Evolutionary conservation across 2,329 filamentous ascomycete genomes (phyloP).

Genomic region (Hypoxylon sp.): DNA sequence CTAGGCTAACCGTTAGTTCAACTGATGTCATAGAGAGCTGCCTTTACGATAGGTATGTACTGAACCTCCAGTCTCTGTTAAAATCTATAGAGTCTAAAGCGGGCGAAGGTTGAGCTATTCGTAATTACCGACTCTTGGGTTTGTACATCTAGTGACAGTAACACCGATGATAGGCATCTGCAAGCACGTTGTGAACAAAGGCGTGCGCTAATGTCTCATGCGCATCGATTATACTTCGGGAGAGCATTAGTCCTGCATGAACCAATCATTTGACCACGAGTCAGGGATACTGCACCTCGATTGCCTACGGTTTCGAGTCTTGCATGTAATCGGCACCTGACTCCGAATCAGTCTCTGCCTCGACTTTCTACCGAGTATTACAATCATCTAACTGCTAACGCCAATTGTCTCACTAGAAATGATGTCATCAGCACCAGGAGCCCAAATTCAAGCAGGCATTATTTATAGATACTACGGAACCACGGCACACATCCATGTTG

Average conservation of each 20-base stretch:
- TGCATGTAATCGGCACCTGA: slow-evolving; percentile 30
- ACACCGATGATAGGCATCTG: slow-evolving; percentile 6
- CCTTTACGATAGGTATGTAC: background rate
- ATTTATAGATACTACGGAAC: background rate
- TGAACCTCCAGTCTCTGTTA: background rate
- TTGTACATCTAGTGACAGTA: background rate
- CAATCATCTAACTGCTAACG: slow-evolving; percentile 2
- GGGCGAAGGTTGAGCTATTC: background rate
- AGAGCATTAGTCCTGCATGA: slow-evolving; percentile 18
- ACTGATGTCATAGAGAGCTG: slow-evolving; percentile 21
- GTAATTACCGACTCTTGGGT: background rate
- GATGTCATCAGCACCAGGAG: slow-evolving; percentile 1
- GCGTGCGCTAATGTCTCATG: slow-evolving; percentile 21
- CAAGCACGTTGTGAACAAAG: slow-evolving; percentile 11
- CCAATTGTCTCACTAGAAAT: background rate
- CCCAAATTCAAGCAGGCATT: background rate
- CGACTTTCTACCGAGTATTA: background rate
- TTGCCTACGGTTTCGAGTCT: slow-evolving; percentile 13
- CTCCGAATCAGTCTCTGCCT: slow-evolving; percentile 9
- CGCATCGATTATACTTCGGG: slow-evolving; percentile 8
- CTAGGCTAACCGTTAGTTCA: background rate
- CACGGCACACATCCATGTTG: background rate
- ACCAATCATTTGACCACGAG: slow-evolving; percentile 44
- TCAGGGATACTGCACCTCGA: slow-evolving; percentile 23
- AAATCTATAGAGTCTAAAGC: background rate